Evolutionary conservation across 305 asterid genomes (phyloP).

Genomic region (Coffea humblotiana): DNA sequence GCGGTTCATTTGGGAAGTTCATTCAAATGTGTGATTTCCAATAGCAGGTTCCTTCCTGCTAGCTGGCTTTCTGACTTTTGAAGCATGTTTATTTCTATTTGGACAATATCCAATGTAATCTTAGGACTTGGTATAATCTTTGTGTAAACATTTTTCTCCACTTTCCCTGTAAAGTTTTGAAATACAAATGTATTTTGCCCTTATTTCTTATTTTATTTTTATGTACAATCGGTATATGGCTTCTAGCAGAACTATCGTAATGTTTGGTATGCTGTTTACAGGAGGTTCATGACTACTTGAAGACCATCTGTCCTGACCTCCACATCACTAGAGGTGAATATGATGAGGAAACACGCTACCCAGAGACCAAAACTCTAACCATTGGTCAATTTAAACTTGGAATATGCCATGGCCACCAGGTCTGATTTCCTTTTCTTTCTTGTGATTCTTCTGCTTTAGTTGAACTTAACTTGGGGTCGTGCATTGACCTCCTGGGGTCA

Average conservation of each 20-base stretch:
- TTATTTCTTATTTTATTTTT: not conserved
- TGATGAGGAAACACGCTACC: slow-evolving; percentile 88
- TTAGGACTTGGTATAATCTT: not conserved
- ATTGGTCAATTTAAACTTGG: slow-evolving; percentile 98
- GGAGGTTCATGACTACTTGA: slow-evolving; percentile 97
- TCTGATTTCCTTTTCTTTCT: slow-evolving; percentile 27
- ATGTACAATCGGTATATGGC: not conserved
- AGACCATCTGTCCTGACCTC: slow-evolving; percentile 81
- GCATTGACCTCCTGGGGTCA: not conserved
- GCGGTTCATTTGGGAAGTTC: not conserved
- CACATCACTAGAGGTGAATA: slow-evolving; percentile 94
- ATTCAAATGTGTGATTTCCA: not conserved
- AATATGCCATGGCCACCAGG: slow-evolving; percentile 99
- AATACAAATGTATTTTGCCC: not conserved
- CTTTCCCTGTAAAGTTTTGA: not conserved
- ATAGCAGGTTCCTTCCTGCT: not conserved
- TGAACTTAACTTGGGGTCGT: not conserved
- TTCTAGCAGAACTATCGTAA: not conserved
- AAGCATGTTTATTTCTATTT: not conserved
- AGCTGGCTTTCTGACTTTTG: not conserved
- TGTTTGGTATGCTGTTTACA: slow-evolving; percentile 22
- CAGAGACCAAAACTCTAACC: slow-evolving; percentile 86
- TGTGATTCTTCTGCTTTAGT: slow-evolving; percentile 10
- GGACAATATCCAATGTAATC: not conserved
- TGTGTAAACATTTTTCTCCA: not conserved